Base-by-base conservation (phyloP, 371 early-diverging fungal genomes). In the Mortierella sp. region DNA sequence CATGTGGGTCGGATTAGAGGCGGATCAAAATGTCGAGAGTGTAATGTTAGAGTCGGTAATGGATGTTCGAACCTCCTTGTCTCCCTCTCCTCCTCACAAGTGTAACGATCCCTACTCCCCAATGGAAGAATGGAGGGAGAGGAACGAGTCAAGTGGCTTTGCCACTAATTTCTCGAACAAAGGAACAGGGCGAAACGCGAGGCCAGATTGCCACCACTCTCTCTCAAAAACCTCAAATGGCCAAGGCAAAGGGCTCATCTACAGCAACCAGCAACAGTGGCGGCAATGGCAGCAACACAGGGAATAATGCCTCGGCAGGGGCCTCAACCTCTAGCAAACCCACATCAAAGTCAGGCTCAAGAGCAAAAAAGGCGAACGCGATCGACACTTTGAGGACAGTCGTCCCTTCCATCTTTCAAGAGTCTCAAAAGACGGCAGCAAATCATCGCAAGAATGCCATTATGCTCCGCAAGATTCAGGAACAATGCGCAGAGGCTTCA, bases 381-480 rank as follows among this genome's bases (percentile, higher is more conserved):
- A 48, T 79, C 51, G 79, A 79, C 7, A 69, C 69, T 16, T 70
- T 79, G 18, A 73, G 73, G 5, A 73, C 79, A 6, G 73, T 72
- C 7, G 66, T 93, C n/a, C 87, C 90, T 0, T 77, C 85, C 60
- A 85, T 95, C 60, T 94, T 95, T 74, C 90, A 90, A 67, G 93
- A 94, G n/a, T 87, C 90, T 7, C 94, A 94, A 74, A 86, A 86
- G 63, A 85, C 90, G 0, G 83, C 86, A 21, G 86, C 91, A 6
- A 86, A 86, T 5, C 90, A 92, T 70, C 88, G 93, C 66, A 90
- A 88, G 68, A 88, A 91, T 68, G 90, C 91, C 15, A 88, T 91
- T 47, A 87, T 89, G 30, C 83, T 95, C n/a, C 85, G 93, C 60
- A 94, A 93, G 74, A 79, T 94, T 59, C 95, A 94, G 73, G 73